Base-by-base conservation (phyloP, 352 stramenopile genomes). In the Pseudoperonospora humuli region DNA sequence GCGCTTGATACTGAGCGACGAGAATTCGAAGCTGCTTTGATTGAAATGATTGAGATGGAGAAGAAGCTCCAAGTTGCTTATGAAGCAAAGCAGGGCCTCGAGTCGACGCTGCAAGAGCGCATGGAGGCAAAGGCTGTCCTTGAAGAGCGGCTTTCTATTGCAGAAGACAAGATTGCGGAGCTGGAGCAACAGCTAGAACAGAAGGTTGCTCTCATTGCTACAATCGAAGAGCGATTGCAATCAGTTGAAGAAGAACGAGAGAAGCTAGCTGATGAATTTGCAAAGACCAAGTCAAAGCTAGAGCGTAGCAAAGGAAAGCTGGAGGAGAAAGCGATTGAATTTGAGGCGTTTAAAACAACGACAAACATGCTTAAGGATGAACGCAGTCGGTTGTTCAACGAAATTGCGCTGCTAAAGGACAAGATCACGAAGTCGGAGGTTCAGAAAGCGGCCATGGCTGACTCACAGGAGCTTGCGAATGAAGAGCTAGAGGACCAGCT, bases 1-100 rank as follows among this genome's bases (percentile, higher is more conserved):
- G 54, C 51, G 7, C 55, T 71, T 2, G 70, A 83, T 7, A 50
- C 63, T n/a, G 67, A 83, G 28, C 67, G 68, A 8, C 72, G 75
- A 7, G 70, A 83, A 53, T 80, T 78, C 13, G 67, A 83, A 31
- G 52, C 62, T 1, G 68, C 70, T 29, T 50, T 83, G 45, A 80
- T 78, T 27, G 70, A 83, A 34, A 64, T 83, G 51, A 80, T 83
- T 24, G 67, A 75, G 25, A 79, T 83, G 68, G 70, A 83, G 36
- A 62, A 72, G 33, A 83, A 80, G 32, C 63, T 83, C 10, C 70
- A 83, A 39, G 54, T 67, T 3, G 70, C 68, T 5, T 83, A 83
- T 39, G 70, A 79, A 55, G 70, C 63, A 14, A 72, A 80, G 18
- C 69, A 77, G 31, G 60, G 49, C 3, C 53, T 83, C 13, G 70